A percentile compares a stretch with the other conserved stretches of the same genome.
phyloP scores from a whole-genome alignment of 441 rosid genomes.

The Gossypium aridum region DNA sequence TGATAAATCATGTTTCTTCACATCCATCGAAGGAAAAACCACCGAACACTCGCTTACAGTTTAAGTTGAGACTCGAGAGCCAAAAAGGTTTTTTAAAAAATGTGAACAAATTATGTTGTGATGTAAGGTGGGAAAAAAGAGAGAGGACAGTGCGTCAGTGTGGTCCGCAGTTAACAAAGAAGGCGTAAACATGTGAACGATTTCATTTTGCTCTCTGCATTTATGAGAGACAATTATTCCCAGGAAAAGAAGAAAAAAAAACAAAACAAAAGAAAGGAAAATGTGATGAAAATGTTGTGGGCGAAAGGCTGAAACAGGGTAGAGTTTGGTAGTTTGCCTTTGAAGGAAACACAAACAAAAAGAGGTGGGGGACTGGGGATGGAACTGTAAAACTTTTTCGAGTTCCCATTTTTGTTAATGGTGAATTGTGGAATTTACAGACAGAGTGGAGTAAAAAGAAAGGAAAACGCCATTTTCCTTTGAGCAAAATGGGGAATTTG shows the following conservation, averaged over 20 bases:
- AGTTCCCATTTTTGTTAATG: background rate
- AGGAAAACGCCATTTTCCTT: background rate
- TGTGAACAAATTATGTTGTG: background rate
- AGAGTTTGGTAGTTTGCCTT: background rate
- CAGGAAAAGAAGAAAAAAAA: too few species aligned
- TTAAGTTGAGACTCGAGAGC: background rate
- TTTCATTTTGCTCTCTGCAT: background rate
- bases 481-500: background rate
- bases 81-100: too few species aligned
- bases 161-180: background rate
- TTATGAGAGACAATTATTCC: background rate
- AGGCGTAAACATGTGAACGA: background rate
- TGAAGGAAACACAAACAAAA: background rate
- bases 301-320: background rate
- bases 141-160: background rate
- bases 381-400: background rate
- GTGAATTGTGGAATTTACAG: background rate
- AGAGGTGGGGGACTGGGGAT: background rate
- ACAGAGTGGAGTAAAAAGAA: background rate
- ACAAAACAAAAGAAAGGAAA: background rate
- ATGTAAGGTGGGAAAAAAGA: background rate
- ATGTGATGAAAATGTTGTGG: background rate
- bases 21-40: slow-evolving; percentile 30
- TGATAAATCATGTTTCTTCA: slow-evolving; percentile 29
- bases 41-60: background rate